Conservation (phyloP, 78 protist species). For the Guillardia theta region DNA sequence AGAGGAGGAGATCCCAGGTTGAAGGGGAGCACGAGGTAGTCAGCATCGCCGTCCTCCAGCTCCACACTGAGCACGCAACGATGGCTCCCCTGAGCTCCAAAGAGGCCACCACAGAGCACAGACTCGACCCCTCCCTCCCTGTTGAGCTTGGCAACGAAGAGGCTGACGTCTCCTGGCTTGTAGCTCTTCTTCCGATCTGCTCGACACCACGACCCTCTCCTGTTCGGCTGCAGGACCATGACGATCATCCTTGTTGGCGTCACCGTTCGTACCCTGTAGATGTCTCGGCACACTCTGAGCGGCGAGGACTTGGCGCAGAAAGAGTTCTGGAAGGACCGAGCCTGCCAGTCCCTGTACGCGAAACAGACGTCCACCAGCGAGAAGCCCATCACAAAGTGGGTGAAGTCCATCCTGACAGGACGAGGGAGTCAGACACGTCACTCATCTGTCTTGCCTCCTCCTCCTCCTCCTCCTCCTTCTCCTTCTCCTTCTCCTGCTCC, state of each 20-base stretch:
- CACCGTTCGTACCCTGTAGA: neutral
- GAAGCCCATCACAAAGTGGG: slow-evolving; percentile 34
- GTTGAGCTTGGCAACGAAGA: neutral
- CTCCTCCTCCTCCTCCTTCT: too few species aligned
- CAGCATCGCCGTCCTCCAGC: neutral
- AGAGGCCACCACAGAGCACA: neutral
- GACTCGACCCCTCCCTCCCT: neutral
- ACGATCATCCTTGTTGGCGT: neutral
- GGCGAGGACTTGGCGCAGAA: neutral
- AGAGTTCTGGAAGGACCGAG: neutral
- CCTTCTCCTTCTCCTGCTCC: too few species aligned
- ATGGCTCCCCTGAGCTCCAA: neutral
- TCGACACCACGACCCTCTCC: slow-evolving; percentile 43
- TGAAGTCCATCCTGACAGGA: slow-evolving; percentile 1
- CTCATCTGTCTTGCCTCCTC: too few species aligned
- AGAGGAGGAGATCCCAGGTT: neutral
- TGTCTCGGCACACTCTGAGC: neutral
- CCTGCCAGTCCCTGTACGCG: slow-evolving; percentile 39
- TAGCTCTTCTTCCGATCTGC: slow-evolving; percentile 22
- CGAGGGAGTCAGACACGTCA: too few species aligned
- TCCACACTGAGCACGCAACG: neutral
- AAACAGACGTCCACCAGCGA: slow-evolving; percentile 18
- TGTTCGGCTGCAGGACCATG: slow-evolving; percentile 23
- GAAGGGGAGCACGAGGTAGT: neutral
- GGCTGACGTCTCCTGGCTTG: slow-evolving; percentile 35